Evolutionary conservation across 2,329 filamentous ascomycete species (phyloP), one percentile per base, ranked within the genome.

Genomic region (Whalleya microplaca): DNA sequence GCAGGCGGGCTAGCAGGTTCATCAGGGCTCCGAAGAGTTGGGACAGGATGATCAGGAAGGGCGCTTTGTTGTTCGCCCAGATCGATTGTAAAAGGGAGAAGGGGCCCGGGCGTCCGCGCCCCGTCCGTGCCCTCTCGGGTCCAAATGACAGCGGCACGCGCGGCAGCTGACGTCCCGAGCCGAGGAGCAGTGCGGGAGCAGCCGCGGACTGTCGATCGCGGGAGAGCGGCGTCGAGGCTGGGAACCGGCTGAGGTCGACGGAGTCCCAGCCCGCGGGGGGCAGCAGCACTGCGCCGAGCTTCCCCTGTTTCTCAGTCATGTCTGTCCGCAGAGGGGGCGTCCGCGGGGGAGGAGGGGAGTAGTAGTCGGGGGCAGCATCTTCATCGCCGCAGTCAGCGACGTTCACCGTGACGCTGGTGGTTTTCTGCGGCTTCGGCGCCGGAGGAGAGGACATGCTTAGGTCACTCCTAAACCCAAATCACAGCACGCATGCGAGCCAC

Each of bases 21-120:
- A 96, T 96, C 50, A 90, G 74, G 0, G 89, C 87, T 1, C 88
- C 91, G 65, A 96, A 96, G 37, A 95, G 77, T 72, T 96, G 92
- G 0, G 91, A 84, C 2, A 88, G 59, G 18, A 92, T 78, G 43
- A 96, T 90, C 44, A 92, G 78, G 20, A 89, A 77, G 19, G 93
- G 81, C 1, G 90, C 90, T 63, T 88, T 87, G 67, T 95, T 92
- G 51, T 66, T 77, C 69, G 2, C 69, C 77, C 64, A 78, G 68
- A 21, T 68, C 21, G 58, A 61, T 37, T 46, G 19, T 6, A 51
- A 64, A n/a, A n/a, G n/a, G n/a, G n/a, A n/a, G n/a, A n/a, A n/a
- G 51, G 58, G 62, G 18, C 49, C 48, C 14, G 32, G 9, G 3
- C 8, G 32, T 40, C 51, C 44, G 29, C 59, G 23, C 32, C 51